Evolutionary conservation across 1,284 basidiomycete genomes (phyloP).

Genomic region (Trichosporon ovoides): DNA sequence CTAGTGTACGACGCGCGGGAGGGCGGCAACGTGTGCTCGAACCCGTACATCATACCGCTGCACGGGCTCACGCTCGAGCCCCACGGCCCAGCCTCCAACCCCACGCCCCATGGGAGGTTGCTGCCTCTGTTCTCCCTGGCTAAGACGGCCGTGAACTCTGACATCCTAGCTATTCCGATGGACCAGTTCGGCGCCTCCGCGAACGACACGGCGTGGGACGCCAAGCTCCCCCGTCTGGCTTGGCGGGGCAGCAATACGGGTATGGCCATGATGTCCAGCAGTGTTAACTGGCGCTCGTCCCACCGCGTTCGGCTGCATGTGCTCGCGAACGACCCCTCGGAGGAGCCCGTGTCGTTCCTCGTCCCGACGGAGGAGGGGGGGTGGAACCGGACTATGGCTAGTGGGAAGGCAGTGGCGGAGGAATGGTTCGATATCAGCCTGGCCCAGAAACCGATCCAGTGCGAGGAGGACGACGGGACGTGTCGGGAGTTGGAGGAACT

Average conservation of each 20-base stretch:
- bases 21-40: slow-evolving; percentile 44
- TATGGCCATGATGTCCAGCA: slow-evolving; percentile 48
- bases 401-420: slow-evolving; percentile 20
- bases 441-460: slow-evolving; percentile 34
- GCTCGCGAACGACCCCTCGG: slow-evolving; percentile 35
- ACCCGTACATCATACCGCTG: slow-evolving; percentile 44
- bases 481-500: too few relatives aligned
- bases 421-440: slow-evolving; percentile 46
- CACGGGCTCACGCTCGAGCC: slow-evolving; percentile 47
- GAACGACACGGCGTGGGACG: slow-evolving; percentile 49
- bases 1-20: slow-evolving; percentile 44
- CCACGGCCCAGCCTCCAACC: slow-evolving; percentile 40
- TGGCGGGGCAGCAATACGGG: slow-evolving; percentile 52
- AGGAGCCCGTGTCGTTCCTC: slow-evolving; percentile 14
- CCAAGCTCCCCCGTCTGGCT: slow-evolving; percentile 48
- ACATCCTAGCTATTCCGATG: slow-evolving; percentile 51
- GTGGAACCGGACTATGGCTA: slow-evolving; percentile 17
- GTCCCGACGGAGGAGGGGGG: slow-evolving; percentile 26
- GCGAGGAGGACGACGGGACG: slow-evolving; percentile 45
- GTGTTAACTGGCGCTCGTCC: slow-evolving; percentile 47
- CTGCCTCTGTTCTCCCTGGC: slow-evolving; percentile 47
- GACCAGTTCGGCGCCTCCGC: slow-evolving; percentile 49
- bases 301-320: slow-evolving; percentile 51
- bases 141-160: slow-evolving; percentile 49
- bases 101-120: slow-evolving; percentile 43